Evolutionary conservation across 106 monocot genomes (phyloP).

Genomic region (Vanilla planifolia): DNA sequence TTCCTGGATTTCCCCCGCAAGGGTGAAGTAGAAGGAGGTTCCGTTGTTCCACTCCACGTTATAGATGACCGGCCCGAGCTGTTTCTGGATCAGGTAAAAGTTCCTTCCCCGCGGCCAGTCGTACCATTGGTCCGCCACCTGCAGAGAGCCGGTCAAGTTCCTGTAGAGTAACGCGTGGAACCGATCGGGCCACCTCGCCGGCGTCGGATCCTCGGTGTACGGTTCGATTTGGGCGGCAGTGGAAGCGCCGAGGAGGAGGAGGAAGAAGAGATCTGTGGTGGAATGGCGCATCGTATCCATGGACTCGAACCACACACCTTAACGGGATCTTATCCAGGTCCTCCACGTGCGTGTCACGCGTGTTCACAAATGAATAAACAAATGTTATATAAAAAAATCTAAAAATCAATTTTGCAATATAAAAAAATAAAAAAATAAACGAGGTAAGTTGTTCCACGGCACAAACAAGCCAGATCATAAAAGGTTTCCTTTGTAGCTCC

Average conservation of each 20-base stretch:
- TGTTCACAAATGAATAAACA: too few species aligned
- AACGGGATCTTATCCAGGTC: too few species aligned
- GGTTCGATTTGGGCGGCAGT: background rate
- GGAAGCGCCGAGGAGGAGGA: background rate
- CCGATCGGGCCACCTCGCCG: constrained; percentile 52
- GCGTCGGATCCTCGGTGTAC: constrained; percentile 16
- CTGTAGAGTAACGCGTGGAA: constrained; percentile 53
- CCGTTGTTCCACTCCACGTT: constrained; percentile 90
- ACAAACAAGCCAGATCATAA: too few species aligned
- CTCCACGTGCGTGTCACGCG: too few species aligned
- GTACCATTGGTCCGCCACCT: constrained; percentile 67
- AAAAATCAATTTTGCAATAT: too few species aligned
- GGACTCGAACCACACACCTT: too few species aligned
- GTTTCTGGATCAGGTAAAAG: constrained; percentile 67
- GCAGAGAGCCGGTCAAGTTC: constrained; percentile 50
- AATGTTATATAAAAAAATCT: too few species aligned
- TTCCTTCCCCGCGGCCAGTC: constrained; percentile 70
- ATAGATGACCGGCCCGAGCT: constrained; percentile 41
- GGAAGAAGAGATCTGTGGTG: background rate
- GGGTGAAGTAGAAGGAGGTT: constrained; percentile 68
- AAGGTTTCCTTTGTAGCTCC: too few species aligned
- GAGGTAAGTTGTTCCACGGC: too few species aligned
- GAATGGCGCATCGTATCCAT: too few species aligned
- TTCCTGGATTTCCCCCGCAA: background rate
- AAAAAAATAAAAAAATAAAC: too few species aligned